Evolutionary conservation across 2,329 filamentous ascomycete genomes (phyloP).

Genomic region (Ceratocystis variospora): DNA sequence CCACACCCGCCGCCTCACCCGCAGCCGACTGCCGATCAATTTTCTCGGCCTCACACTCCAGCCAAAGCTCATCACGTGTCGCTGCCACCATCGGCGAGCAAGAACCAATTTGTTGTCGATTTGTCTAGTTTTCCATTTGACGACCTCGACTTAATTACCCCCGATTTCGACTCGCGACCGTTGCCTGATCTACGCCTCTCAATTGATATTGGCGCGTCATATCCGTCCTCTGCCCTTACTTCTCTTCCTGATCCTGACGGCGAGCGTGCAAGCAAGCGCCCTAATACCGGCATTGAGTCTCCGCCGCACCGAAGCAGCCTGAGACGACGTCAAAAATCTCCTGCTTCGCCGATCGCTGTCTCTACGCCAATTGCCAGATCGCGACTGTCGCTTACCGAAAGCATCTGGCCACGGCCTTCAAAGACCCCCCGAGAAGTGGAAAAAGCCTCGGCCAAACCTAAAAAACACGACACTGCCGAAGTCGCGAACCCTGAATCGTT

Average conservation of each 20-base stretch:
- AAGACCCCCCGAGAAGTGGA: conserved; percentile 18
- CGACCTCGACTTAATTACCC: conserved; percentile 9
- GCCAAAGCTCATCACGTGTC: conserved; percentile 17
- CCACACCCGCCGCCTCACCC: background rate
- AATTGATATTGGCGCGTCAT: background rate
- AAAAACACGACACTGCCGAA: background rate
- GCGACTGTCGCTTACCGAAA: conserved; percentile 15
- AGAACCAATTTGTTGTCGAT: conserved; percentile 15
- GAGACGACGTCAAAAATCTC: background rate
- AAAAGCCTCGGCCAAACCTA: background rate
- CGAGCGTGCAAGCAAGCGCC: background rate
- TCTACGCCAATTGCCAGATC: conserved; percentile 9
- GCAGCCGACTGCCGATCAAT: background rate
- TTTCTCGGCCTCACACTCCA: background rate
- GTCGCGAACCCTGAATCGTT: background rate
- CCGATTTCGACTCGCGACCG: conserved; percentile 9
- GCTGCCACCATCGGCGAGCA: conserved; percentile 15
- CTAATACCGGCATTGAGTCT: background rate
- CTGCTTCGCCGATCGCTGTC: background rate
- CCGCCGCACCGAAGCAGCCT: background rate
- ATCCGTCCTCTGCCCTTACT: background rate
- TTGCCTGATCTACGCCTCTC: conserved; percentile 7
- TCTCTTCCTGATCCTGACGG: conserved; percentile 1
- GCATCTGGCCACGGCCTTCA: conserved; percentile 13
- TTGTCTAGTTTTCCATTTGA: conserved; percentile 16